Base-by-base conservation (phyloP, 257 asterid genomes). In the Salvia hispanica region DNA sequence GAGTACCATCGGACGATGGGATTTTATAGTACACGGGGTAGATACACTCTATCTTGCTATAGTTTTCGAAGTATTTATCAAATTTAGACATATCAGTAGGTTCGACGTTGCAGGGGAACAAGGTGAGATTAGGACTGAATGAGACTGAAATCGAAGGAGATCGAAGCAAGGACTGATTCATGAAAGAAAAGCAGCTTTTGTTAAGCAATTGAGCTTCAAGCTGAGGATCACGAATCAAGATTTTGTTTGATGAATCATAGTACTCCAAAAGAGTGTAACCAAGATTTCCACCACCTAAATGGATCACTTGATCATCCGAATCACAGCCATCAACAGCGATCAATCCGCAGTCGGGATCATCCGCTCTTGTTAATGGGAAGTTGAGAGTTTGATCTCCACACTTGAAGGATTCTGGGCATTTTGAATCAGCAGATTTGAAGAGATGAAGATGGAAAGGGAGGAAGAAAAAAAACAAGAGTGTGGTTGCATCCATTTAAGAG, bases 331-430 rank as follows among this genome's bases (percentile, higher is more conserved):
- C 31, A 37, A 83, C 58, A 31, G 42, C 13, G 73, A 76, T 59
- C 42, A 83, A 45, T 5, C 92, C 89, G 18, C 90, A 85, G 0
- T 43, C 52, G 0, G 71, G 61, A 5, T 15, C 31, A 1, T 34
- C 1, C 3, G 3, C 2, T 16, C 12, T 4, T 9, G 76, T 2
- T 52, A 78, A 66, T 3, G 95, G 88, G 16, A 76, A 79, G 12
- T 10, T 34, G 5, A 86, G 50, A 40, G 21, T 0, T 2, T 82
- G 36, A 3, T 46, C 3, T 48, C 78, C 76, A 65, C 95, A 81
- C 9, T 1, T 0, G 53, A 79, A 82, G 6, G 78, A 70, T 0
- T 4, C 9, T 5, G 48, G 78, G 73, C 87, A 79, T 0, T 4
- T 39, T 1, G 81, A 80, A 55, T 53, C 56, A 10, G 76, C 81